Evolutionary conservation across 2,329 filamentous ascomycete species (phyloP), one percentile per base, ranked within the genome.

Genomic region (Colletotrichum aenigma): DNA sequence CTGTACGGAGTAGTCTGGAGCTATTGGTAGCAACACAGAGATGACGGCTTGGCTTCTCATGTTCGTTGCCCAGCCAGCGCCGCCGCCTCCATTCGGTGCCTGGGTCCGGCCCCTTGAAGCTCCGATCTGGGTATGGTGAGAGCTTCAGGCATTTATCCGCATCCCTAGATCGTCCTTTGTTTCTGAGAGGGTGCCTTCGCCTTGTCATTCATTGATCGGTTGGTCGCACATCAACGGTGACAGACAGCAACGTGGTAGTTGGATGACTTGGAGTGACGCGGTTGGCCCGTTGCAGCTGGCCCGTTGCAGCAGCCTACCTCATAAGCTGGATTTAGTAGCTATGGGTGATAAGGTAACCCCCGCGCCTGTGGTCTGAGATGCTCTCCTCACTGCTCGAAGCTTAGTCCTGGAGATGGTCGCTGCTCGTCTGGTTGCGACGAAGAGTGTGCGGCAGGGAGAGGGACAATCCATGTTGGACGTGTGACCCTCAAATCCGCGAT

Each of bases 221-320:
- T 38, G 61, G 32, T 18, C n/a, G 60, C 28, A 34, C 9, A 60
- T 61, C 26, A 43, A 18, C 36, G 36, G 16, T 43, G 36, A 21
- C 32, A 24, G 48, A 26, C 10, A 60, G 26, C 21, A 62, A 52
- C 67, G 67, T 70, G 67, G 67, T 61, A 55, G 56, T 32, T 18
- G 24, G 60, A 55, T 69, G 16, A 21, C 21, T 74, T 78, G 78
- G 70, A 76, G 68, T 30, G 48, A n/a, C 70, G 62, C 75, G 66
- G 78, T 78, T 78, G 75, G 79, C 62, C 56, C 62, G 34, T 66
- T 32, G 52, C 38, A 12, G 38, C 18, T 78, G 75, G 79, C 62
- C 56, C 62, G 34, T 66, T 32, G 52, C 38, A 12, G 38, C 18
- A n/a, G 38, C 9, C 18, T 48, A 10, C 38, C 18, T 48, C 18